Percentiles rank a stretch among this genome's conserved stretches.
Conservation (phyloP, 148 eudicot species). For the Rhododendron williamsianum region DNA sequence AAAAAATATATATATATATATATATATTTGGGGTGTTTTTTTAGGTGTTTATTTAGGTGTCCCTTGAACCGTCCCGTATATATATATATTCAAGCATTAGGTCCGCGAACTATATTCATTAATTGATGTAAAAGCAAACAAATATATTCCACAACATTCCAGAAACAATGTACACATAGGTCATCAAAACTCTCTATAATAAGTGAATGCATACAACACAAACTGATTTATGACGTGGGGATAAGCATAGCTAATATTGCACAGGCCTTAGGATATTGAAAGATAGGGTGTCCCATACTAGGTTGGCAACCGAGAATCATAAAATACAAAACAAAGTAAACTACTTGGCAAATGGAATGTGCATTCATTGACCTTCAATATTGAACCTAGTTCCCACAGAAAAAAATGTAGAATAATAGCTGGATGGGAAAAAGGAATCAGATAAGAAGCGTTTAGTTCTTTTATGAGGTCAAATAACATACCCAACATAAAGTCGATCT, state of each 20-base stretch:
- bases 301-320: background rate
- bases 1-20: background rate
- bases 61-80: too few species aligned
- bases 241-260: background rate
- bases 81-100: background rate
- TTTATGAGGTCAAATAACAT: conserved; percentile 19
- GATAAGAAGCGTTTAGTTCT: background rate
- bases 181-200: background rate
- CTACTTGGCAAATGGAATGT: background rate
- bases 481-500: conserved; percentile 97
- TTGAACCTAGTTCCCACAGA: background rate
- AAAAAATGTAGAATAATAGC: background rate
- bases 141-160: background rate
- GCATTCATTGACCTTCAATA: background rate
- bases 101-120: background rate
- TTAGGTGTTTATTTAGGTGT: too few species aligned
- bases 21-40: too few species aligned
- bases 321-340: background rate
- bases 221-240: background rate
- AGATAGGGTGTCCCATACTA: background rate
- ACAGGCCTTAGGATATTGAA: background rate
- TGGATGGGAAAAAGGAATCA: conserved; percentile 1
- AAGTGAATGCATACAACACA: background rate
- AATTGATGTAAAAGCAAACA: background rate
- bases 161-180: background rate